Evolutionary conservation across 2,329 filamentous ascomycete species (phyloP).

Genomic region (Mollisia scopiformis): DNA sequence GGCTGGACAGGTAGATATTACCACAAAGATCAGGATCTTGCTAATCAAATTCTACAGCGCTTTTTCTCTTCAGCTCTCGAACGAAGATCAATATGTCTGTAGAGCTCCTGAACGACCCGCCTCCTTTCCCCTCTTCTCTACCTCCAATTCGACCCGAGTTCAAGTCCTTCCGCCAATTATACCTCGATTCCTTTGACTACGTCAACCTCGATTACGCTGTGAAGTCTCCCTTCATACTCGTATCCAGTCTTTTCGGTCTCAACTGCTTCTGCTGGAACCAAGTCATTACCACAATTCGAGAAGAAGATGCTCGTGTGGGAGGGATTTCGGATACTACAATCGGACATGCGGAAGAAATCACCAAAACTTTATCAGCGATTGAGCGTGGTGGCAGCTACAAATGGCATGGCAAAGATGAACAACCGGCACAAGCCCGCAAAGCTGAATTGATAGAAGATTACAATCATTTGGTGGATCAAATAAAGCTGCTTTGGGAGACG

Average conservation of each 20-base stretch:
- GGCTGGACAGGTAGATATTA: slow-evolving; percentile 29
- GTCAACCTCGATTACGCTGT: slow-evolving; percentile 21
- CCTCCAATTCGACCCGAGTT: slow-evolving; percentile 15
- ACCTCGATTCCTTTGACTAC: slow-evolving; percentile 28
- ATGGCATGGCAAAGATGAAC: slow-evolving; percentile 23
- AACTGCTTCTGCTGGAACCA: slow-evolving; percentile 35
- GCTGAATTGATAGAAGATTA: slow-evolving; percentile 32
- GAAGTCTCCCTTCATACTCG: slow-evolving; percentile 28
- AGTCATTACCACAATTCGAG: slow-evolving; percentile 33
- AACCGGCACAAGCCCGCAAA: slow-evolving; percentile 7
- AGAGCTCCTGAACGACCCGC: slow-evolving; percentile 27
- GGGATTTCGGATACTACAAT: slow-evolving; percentile 34
- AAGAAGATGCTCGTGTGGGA: slow-evolving; percentile 30
- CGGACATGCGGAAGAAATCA: slow-evolving; percentile 35
- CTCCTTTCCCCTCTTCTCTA: slow-evolving; percentile 23
- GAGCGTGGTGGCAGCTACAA: slow-evolving; percentile 28
- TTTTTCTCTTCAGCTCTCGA: slow-evolving; percentile 30
- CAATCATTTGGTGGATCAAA: slow-evolving; percentile 32
- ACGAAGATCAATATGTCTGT: slow-evolving; percentile 22
- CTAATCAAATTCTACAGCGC: slow-evolving; percentile 2
- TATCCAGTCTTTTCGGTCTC: slow-evolving; percentile 30
- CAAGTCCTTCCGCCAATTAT: slow-evolving; percentile 32
- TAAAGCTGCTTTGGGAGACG: slow-evolving; percentile 31
- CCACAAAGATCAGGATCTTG: neutral
- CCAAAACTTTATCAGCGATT: slow-evolving; percentile 27